Percentiles rank a stretch among this genome's conserved stretches.
These are phyloP conservation scores for Collybiopsis luxurians DNA, from an alignment of 768 basidiomycete genomes.

Conservation along the genomic window DNA sequence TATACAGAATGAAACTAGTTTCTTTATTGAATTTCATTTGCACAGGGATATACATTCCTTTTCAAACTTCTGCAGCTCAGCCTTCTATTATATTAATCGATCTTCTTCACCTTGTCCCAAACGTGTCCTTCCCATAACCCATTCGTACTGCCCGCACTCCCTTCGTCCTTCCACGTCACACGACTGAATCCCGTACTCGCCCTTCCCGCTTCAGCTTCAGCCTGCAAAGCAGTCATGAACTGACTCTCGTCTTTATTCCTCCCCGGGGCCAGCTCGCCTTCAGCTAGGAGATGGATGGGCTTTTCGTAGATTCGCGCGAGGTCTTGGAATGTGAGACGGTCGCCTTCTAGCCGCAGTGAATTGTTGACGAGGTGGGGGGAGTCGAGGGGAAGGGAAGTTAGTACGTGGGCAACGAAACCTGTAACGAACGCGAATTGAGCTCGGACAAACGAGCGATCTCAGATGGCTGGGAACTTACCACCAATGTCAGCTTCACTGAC, in stretches of 20 bases:
- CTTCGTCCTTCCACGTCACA: constrained; percentile 5
- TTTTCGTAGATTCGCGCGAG: constrained; percentile 20
- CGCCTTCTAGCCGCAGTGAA: constrained; percentile 33
- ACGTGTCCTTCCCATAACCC: constrained; percentile 17
- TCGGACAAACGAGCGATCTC: not conserved
- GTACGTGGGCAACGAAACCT: constrained; percentile 33
- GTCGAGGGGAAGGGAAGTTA: constrained; percentile 26
- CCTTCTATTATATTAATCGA: not conserved
- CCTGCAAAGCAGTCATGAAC: not conserved
- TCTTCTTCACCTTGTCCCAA: constrained; percentile 12
- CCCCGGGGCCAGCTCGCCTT: not conserved
- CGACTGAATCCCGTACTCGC: constrained; percentile 17
- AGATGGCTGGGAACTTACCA: constrained; percentile 15
- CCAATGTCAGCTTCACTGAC: constrained; percentile 31
- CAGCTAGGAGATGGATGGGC: constrained; percentile 6
- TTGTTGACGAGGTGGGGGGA: constrained; percentile 22
- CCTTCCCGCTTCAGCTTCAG: constrained; percentile 7
- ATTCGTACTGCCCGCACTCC: constrained; percentile 17
- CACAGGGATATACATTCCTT: too few relatives aligned
- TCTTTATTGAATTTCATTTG: too few relatives aligned
- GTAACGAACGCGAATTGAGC: not conserved
- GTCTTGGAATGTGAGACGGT: constrained; percentile 21
- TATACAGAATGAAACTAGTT: too few relatives aligned
- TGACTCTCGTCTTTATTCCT: not conserved
- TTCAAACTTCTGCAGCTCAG: too few relatives aligned